phyloP scores from a whole-genome alignment of 2,329 filamentous ascomycete species.

The Juglanconis sp. region DNA sequence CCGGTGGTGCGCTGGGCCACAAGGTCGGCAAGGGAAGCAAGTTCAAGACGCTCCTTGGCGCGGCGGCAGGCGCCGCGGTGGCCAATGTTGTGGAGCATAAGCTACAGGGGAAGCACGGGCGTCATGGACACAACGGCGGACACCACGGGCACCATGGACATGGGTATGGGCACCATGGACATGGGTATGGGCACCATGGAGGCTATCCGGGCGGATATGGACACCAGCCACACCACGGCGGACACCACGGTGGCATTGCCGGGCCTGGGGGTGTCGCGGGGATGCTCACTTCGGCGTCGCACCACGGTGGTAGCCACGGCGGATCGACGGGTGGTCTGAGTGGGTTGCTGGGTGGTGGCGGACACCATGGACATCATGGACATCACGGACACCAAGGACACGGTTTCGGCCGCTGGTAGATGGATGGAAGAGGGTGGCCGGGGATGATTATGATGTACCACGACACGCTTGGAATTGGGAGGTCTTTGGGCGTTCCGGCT shows the following conservation, averaged over 20 bases:
- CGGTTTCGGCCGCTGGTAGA: not conserved
- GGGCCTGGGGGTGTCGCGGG: not conserved
- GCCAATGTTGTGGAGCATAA: conserved; percentile 51
- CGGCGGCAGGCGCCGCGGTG: conserved; percentile 51
- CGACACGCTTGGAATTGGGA: not conserved
- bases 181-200: not conserved
- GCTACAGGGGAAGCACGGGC: conserved; percentile 28
- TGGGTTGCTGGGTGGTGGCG: not conserved
- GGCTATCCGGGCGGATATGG: not conserved
- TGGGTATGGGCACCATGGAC: not conserved
- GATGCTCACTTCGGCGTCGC: not conserved
- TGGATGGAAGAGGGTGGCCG: too few species aligned
- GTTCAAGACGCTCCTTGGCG: conserved; percentile 49
- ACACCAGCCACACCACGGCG: conserved; percentile 11
- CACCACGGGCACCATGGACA: conserved; percentile 2
- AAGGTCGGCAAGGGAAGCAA: conserved; percentile 50
- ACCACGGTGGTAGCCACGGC: not conserved
- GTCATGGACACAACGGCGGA: conserved; percentile 14
- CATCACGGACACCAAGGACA: conserved; percentile 11
- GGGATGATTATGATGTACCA: not conserved
- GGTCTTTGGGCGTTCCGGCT: not conserved
- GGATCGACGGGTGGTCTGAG: not conserved
- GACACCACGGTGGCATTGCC: conserved; percentile 4
- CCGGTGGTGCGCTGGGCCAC: conserved; percentile 51
- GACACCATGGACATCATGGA: conserved; percentile 10